Conservation (phyloP, 257 asterid genomes). For the Salvia rosmarinus region DNA sequence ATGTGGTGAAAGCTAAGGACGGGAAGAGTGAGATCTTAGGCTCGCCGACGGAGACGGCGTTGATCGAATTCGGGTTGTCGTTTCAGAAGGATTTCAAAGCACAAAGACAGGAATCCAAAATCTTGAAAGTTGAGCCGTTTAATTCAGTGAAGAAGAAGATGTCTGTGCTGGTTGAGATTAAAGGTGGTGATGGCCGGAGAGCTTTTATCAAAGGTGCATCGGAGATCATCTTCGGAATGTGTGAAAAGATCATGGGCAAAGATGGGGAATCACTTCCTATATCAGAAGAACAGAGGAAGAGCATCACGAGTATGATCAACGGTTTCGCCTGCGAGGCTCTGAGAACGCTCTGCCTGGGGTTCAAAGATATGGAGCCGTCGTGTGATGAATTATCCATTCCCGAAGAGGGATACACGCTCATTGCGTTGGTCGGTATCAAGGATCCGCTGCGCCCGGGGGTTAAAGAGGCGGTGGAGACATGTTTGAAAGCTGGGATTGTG, state of each 20-base stretch:
- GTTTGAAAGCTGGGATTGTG: constrained; percentile 73
- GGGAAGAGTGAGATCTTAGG: constrained; percentile 65
- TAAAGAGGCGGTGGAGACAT: constrained; percentile 69
- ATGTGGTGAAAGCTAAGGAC: constrained; percentile 57
- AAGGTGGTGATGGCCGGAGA: constrained; percentile 41
- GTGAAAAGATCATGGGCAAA: constrained; percentile 55
- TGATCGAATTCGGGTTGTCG: constrained; percentile 62
- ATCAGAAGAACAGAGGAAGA: constrained; percentile 53
- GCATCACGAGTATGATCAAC: constrained; percentile 48
- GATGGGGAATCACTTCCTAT: constrained; percentile 53
- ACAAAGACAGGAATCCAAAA: constrained; percentile 36
- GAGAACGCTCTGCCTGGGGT: constrained; percentile 76
- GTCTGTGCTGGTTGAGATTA: constrained; percentile 64
- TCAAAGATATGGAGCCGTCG: constrained; percentile 45
- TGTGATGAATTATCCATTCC: constrained; percentile 48
- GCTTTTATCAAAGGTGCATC: constrained; percentile 79
- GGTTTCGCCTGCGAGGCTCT: constrained; percentile 66
- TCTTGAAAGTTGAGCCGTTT: constrained; percentile 68
- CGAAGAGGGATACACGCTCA: constrained; percentile 55
- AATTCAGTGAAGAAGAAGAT: constrained; percentile 77
- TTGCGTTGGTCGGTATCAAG: constrained; percentile 73
- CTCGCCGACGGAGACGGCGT: constrained; percentile 83
- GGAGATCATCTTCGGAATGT: constrained; percentile 60
- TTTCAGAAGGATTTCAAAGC: constrained; percentile 45
- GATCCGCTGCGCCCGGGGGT: constrained; percentile 86